Conservation (phyloP, 768 basidiomycete genomes). For the Termitomyces sp. region DNA sequence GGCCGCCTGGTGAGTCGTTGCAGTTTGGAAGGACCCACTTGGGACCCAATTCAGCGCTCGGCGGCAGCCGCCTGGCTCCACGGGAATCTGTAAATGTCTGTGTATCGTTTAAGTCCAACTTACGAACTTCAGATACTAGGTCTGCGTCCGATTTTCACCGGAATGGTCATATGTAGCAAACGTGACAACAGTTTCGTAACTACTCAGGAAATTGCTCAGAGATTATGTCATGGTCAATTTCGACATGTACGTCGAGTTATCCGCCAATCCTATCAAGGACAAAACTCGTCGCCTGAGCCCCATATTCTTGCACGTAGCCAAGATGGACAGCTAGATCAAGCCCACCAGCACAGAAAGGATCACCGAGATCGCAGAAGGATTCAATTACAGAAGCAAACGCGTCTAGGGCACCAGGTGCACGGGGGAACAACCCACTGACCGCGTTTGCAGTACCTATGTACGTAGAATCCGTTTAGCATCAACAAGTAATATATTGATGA, state of each 20-base stretch:
- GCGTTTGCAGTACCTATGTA: slow-evolving; percentile 8
- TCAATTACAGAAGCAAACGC: slow-evolving; percentile 7
- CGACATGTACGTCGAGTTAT: background rate
- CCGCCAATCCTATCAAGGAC: slow-evolving; percentile 25
- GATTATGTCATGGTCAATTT: background rate
- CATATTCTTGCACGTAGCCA: slow-evolving; percentile 24
- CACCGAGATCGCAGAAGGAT: slow-evolving; percentile 24
- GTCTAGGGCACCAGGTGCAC: slow-evolving; percentile 5
- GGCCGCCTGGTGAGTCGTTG: too few species aligned
- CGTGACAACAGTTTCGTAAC: too few species aligned
- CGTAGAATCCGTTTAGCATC: background rate
- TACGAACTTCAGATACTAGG: background rate
- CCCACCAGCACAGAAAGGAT: slow-evolving; percentile 28
- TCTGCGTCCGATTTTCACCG: background rate
- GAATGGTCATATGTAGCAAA: background rate
- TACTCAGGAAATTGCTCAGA: too few species aligned
- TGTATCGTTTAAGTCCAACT: background rate
- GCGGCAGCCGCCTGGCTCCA: too few species aligned
- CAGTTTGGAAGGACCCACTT: too few species aligned
- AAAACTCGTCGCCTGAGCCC: slow-evolving; percentile 21
- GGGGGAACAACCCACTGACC: slow-evolving; percentile 10
- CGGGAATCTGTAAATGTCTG: background rate
- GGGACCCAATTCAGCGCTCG: too few species aligned
- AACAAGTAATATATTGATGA: background rate
- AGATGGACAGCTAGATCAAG: slow-evolving; percentile 15